Percentiles rank a stretch among this genome's conserved stretches.
phyloP scores from a whole-genome alignment of 768 basidiomycete genomes.

The Gyrodon lividus region DNA sequence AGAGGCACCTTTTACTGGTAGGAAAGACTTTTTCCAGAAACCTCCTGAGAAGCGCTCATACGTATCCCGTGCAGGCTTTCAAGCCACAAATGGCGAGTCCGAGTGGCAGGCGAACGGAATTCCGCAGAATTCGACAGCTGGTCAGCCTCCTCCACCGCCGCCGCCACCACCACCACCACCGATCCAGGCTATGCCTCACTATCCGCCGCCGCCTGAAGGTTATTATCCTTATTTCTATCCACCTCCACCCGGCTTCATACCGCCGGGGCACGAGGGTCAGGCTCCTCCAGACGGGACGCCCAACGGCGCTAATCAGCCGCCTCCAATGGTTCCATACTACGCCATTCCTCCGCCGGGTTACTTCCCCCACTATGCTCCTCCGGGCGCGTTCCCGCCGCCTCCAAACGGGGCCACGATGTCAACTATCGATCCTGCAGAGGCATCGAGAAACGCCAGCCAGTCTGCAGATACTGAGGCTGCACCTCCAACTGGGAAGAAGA shows the following conservation, averaged over 20 bases:
- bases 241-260: slow-evolving; percentile 40
- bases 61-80: slow-evolving; percentile 14
- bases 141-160: slow-evolving; percentile 28
- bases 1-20: slow-evolving; percentile 24
- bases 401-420: slow-evolving; percentile 23
- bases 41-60: background rate
- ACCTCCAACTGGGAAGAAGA: slow-evolving; percentile 26
- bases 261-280: slow-evolving; percentile 38
- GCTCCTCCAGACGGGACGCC: slow-evolving; percentile 31
- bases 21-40: slow-evolving; percentile 9
- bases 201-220: slow-evolving; percentile 40
- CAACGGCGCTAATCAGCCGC: slow-evolving; percentile 29
- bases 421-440: slow-evolving; percentile 27
- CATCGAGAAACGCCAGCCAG: slow-evolving; percentile 23
- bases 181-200: slow-evolving; percentile 27
- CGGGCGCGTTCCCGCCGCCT: slow-evolving; percentile 33
- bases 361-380: slow-evolving; percentile 35
- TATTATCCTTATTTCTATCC: slow-evolving; percentile 47
- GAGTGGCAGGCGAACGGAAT: slow-evolving; percentile 33
- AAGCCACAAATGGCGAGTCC: slow-evolving; percentile 27
- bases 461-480: slow-evolving; percentile 16
- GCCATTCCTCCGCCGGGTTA: slow-evolving; percentile 40
- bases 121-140: slow-evolving; percentile 12
- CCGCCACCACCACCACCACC: too few relatives aligned
- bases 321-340: slow-evolving; percentile 37